Conservation (phyloP, 352 stramenopile genomes). For the Globisporangium recalcitrans region DNA sequence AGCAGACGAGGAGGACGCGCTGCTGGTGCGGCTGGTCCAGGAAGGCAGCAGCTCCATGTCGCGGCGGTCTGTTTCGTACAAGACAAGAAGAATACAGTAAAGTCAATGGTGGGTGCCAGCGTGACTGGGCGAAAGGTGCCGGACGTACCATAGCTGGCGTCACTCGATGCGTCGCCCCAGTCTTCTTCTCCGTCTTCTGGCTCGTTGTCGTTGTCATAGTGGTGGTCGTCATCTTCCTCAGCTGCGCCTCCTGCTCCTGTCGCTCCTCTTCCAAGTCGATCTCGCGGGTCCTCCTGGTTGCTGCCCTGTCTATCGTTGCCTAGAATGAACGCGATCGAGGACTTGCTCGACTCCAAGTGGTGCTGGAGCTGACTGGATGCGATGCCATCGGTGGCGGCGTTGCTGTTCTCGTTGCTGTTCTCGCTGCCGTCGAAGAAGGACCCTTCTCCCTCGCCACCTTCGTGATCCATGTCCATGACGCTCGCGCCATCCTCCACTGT, state of each 20-base stretch:
- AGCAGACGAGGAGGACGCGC: not conserved
- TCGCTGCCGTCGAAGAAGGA: conserved; percentile 7
- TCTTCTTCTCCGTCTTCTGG: conserved; percentile 10
- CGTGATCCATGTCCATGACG: conserved; percentile 2
- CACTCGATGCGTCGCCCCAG: conserved; percentile 21
- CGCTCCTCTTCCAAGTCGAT: not conserved
- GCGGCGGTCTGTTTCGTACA: not conserved
- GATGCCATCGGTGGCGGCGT: not conserved
- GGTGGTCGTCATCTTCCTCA: not conserved
- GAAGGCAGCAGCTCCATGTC: not conserved
- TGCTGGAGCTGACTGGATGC: not conserved
- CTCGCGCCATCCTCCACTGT: not conserved
- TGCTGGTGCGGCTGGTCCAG: not conserved
- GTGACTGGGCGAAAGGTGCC: not conserved
- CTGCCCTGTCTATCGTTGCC: conserved; percentile 10
- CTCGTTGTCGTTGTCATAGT: conserved; percentile 4
- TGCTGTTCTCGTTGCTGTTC: conserved; percentile 12
- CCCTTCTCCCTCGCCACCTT: not conserved
- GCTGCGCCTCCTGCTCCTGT: not conserved
- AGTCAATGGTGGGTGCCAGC: not conserved
- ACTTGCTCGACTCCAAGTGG: conserved; percentile 17
- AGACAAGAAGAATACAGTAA: not conserved
- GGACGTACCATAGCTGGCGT: conserved; percentile 21
- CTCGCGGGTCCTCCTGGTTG: not conserved
- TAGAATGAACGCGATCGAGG: conserved; percentile 29